Evolutionary conservation across 495 filamentous ascomycete genomes (phyloP), one percentile per base, ranked within the genome.

Genomic region (Hypoxylon cercidicola): DNA sequence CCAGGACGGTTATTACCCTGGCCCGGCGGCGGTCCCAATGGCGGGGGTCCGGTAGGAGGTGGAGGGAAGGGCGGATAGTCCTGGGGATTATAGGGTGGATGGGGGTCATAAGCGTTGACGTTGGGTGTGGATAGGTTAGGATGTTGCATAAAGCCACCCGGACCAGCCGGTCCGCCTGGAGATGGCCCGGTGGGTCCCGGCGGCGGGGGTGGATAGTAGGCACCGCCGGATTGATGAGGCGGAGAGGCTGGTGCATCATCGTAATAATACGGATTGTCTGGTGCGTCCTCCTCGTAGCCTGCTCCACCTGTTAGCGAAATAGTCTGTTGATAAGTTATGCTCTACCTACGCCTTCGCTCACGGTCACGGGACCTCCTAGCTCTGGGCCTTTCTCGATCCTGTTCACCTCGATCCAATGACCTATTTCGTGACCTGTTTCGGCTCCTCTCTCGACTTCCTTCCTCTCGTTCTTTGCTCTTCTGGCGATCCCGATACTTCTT

Each of bases 401-500:
- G 50, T 59, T 39, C 62, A 50, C 48, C 62, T 20, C 18, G 49
- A 12, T 62, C 61, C 25, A 61, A 37, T 0, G 66, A 69, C 46
- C 56, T 61, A 34, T 71, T 64, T 5, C 23, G 44, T 1, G 66
- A 69, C 46, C 56, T 61, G 34, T 71, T 61, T 28, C 64, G 68
- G 43, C 72, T 75, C 12, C 23, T 70, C 10, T 73, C 72, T 61
- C 67, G 70, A 18, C 75, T 68, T 41, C 52, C 68, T 21, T 74
- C 69, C 23, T 71, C 72, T 49, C 74, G 68, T 50, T 78, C 74
- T 32, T 77, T 76, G 20, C 56, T 67, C 66, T 78, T 80, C 60
- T 76, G 69, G 28, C 64, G 59, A 40, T 75, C 75, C 19, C 72
- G 72, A 46, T 84, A 87, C 72, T 92, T 89, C 60, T 86, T 89